These are phyloP conservation scores for Ilyonectria robusta DNA, from an alignment of 2,329 filamentous ascomycete species.

Conservation along the genomic window DNA sequence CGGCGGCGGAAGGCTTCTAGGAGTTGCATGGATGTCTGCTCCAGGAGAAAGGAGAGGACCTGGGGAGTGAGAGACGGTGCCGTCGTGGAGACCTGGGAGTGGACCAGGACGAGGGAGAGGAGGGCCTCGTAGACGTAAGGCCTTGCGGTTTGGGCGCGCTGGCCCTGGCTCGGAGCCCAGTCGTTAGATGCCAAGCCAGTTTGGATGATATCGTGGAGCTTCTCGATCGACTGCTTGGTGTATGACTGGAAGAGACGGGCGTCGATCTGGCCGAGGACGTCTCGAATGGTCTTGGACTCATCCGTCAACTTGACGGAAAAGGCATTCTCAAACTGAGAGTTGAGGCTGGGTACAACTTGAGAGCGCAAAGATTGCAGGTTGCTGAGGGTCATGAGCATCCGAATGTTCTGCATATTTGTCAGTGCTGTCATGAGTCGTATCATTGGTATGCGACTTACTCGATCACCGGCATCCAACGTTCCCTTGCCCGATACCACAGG, in stretches of 20 bases:
- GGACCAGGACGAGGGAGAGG: conserved; percentile 88
- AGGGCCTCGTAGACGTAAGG: conserved; percentile 93
- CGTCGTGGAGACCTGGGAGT: conserved; percentile 89
- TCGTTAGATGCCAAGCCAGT: conserved; percentile 77
- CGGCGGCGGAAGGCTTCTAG: conserved; percentile 83
- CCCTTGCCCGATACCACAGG: conserved; percentile 59
- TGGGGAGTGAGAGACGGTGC: conserved; percentile 82
- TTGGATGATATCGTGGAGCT: conserved; percentile 78
- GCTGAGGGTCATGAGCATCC: conserved; percentile 93
- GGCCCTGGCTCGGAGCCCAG: conserved; percentile 75
- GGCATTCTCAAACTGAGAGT: conserved; percentile 91
- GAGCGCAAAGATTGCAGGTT: conserved; percentile 89
- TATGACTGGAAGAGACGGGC: conserved; percentile 93
- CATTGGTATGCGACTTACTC: conserved; percentile 58
- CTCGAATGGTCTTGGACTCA: conserved; percentile 91
- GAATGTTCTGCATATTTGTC: conserved; percentile 77
- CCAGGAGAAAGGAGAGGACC: conserved; percentile 88
- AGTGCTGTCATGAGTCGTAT: conserved; percentile 28
- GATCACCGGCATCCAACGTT: conserved; percentile 68
- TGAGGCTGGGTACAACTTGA: conserved; percentile 88
- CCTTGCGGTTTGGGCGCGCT: conserved; percentile 80
- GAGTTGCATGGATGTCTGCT: conserved; percentile 84
- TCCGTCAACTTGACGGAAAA: conserved; percentile 96
- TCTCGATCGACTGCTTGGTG: conserved; percentile 81
- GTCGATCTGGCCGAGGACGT: conserved; percentile 93